These are phyloP conservation scores for Tetrahymena borealis DNA, from an alignment of 73 alveolate genomes.

Conservation along the genomic window DNA sequence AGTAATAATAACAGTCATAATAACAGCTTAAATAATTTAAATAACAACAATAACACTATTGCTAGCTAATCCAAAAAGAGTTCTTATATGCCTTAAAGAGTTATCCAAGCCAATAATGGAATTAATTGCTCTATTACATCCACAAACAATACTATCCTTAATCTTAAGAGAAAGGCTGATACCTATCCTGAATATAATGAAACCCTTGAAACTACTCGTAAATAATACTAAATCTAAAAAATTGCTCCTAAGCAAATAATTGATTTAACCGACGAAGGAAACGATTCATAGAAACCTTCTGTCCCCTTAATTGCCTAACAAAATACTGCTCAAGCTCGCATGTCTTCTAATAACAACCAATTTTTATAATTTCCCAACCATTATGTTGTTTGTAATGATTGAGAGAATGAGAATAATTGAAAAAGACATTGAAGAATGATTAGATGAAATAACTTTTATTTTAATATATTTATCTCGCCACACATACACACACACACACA, in stretches of 20 bases:
- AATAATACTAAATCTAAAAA: background rate
- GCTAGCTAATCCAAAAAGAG: background rate
- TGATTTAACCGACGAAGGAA: background rate
- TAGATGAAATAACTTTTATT: background rate
- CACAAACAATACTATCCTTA: background rate
- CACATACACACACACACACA: background rate
- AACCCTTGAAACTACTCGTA: background rate
- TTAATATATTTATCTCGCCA: background rate
- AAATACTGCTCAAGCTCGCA: background rate
- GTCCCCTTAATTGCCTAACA: background rate
- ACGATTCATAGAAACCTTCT: background rate
- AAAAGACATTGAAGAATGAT: background rate
- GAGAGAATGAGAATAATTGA: background rate
- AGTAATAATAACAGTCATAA: background rate
- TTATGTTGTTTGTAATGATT: background rate
- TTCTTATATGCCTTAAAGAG: background rate
- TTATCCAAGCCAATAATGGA: background rate
- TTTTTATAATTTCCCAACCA: background rate
- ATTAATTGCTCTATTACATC: background rate
- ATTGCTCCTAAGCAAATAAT: background rate
- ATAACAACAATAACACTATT: background rate
- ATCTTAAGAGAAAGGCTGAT: background rate
- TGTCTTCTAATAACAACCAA: background rate
- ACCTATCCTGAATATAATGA: background rate
- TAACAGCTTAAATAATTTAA: background rate